phyloP scores from a whole-genome alignment of 441 rosid genomes.

The Theobroma grandiflorum region DNA sequence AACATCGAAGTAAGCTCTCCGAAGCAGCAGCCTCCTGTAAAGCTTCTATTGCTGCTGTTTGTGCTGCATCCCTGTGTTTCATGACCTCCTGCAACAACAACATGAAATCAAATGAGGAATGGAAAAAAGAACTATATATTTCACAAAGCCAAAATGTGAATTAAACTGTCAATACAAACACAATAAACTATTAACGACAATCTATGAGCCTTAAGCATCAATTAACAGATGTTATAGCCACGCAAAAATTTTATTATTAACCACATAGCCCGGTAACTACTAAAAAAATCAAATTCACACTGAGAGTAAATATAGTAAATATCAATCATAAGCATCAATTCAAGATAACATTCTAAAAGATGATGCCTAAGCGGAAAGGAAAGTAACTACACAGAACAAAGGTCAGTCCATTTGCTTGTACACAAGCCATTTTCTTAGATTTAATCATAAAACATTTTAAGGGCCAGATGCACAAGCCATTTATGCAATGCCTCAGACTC shows the following conservation, averaged over 20 bases:
- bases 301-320: neutral
- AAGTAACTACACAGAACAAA: neutral
- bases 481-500: neutral
- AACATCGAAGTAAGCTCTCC: slow-evolving; percentile 88
- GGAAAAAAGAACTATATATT: neutral
- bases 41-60: slow-evolving; percentile 87
- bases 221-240: neutral
- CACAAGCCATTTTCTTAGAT: too few species aligned
- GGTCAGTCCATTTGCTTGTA: too few species aligned
- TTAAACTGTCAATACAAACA: neutral
- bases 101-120: slow-evolving; percentile 1
- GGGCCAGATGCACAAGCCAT: neutral
- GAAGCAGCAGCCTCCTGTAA: slow-evolving; percentile 95
- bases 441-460: too few species aligned
- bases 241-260: neutral
- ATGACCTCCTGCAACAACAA: slow-evolving; percentile 67
- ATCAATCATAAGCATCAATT: neutral
- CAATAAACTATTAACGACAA: neutral
- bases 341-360: neutral
- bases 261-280: neutral
- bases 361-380: neutral
- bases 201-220: neutral
- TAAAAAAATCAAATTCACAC: neutral
- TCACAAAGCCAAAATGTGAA: neutral
- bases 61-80: slow-evolving; percentile 94